A percentile compares a stretch with the other conserved stretches of the same genome.
These are phyloP conservation scores for Triticum dicoccoides DNA, from an alignment of 176 grass and related monocot species.

Conservation along the genomic window DNA sequence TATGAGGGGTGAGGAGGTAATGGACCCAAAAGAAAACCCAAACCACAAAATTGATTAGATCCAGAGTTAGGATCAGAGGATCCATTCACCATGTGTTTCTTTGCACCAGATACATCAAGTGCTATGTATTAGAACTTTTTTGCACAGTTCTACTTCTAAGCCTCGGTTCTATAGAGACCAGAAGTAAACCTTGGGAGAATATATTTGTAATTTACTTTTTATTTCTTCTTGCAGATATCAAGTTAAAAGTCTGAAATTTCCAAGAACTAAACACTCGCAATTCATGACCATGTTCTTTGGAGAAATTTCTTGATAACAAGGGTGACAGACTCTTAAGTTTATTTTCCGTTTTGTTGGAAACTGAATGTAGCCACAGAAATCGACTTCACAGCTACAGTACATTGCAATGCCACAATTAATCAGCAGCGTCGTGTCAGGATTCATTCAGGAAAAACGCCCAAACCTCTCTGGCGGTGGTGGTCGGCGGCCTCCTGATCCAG, in stretches of 20 bases:
- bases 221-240: not conserved
- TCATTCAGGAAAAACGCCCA: not conserved
- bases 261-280: not conserved
- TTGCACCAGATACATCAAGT: not conserved
- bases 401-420: constrained; percentile 9
- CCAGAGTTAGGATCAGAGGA: not conserved
- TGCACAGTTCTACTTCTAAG: not conserved
- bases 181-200: not conserved
- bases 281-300: not conserved
- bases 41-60: not conserved
- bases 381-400: not conserved
- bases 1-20: not conserved
- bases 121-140: not conserved
- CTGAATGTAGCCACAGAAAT: not conserved
- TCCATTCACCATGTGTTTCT: not conserved
- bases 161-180: not conserved
- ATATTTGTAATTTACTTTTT: not conserved
- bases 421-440: not conserved
- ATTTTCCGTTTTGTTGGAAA: not conserved
- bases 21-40: not conserved
- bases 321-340: not conserved
- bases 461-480: constrained; percentile 51
- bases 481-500: constrained; percentile 51
- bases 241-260: not conserved
- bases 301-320: not conserved